A percentile compares a stretch with the other conserved stretches of the same genome.
Evolutionary conservation across 805 yeast genomes (phyloP).

Genomic region (Saccharomycopsis amapae): DNA sequence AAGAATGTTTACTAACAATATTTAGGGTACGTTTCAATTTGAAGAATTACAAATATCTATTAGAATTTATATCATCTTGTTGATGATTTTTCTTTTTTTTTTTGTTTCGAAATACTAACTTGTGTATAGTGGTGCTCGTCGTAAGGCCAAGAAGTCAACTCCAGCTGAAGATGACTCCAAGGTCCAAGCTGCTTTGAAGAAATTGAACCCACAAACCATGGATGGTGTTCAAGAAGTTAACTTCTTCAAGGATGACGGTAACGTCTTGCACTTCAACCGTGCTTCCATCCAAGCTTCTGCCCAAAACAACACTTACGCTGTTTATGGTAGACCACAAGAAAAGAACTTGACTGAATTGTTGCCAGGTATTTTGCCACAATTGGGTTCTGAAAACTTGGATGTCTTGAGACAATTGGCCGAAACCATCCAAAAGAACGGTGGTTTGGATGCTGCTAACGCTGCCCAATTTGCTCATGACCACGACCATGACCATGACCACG

Average conservation of each 20-base stretch:
- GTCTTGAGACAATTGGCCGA: conserved; percentile 85
- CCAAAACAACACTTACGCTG: conserved; percentile 84
- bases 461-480: conserved; percentile 38
- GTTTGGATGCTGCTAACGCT: conserved; percentile 31
- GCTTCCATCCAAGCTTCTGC: conserved; percentile 94
- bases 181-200: conserved; percentile 80
- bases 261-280: conserved; percentile 90
- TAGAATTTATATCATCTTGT: neutral
- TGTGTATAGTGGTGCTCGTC: conserved; percentile 60
- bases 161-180: conserved; percentile 80
- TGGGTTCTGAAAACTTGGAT: conserved; percentile 92
- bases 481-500: conserved; percentile 42
- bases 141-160: conserved; percentile 77
- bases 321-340: conserved; percentile 93
- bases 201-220: conserved; percentile 81
- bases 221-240: conserved; percentile 94
- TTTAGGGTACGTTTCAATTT: conserved; percentile 3
- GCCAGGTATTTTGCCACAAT: conserved; percentile 91
- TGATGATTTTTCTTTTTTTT: neutral
- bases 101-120: neutral
- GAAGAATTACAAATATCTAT: neutral
- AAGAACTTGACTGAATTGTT: conserved; percentile 86
- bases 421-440: conserved; percentile 60
- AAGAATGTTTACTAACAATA: conserved; percentile 7
- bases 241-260: conserved; percentile 95